phyloP scores from a whole-genome alignment of 1,139 yeast genomes.

The Nematodospora anomalae region DNA sequence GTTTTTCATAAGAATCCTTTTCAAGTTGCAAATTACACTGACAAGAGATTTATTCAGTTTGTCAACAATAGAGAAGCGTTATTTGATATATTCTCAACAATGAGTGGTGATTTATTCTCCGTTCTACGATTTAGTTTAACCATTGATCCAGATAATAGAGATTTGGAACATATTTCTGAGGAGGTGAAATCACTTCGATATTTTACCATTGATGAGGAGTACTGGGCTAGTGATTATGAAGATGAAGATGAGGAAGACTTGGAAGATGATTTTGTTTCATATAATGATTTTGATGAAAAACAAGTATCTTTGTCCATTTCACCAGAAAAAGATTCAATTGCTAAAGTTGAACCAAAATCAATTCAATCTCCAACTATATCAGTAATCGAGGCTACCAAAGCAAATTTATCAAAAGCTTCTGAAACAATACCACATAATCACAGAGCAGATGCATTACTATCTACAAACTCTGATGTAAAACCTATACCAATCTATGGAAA shows the following conservation, averaged over 20 bases:
- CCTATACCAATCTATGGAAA: conserved; percentile 42
- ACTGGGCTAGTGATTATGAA: conserved; percentile 48
- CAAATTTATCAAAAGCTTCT: conserved; percentile 1
- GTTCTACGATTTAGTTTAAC: conserved; percentile 78
- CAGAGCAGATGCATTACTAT: conserved; percentile 47
- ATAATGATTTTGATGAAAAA: conserved; percentile 12
- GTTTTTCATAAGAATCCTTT: conserved; percentile 93
- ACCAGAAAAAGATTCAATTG: conserved; percentile 4
- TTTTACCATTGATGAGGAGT: conserved; percentile 85
- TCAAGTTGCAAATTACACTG: conserved; percentile 77
- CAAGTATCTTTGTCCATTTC: conserved; percentile 1
- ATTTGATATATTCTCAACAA: conserved; percentile 87
- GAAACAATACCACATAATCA: conserved; percentile 39
- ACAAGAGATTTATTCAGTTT: conserved; percentile 83
- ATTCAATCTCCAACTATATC: conserved; percentile 9
- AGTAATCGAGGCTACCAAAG: conserved; percentile 8
- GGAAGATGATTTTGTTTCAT: conserved; percentile 16
- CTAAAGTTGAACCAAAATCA: not conserved
- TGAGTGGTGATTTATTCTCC: conserved; percentile 84
- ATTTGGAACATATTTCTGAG: conserved; percentile 54
- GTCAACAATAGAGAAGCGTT: conserved; percentile 85
- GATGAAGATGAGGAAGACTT: conserved; percentile 40
- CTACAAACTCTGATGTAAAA: conserved; percentile 39
- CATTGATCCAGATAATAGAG: conserved; percentile 85
- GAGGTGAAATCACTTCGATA: conserved; percentile 62